These are phyloP conservation scores for Meira nashicola DNA, from an alignment of 1,284 basidiomycete species.

Conservation along the genomic window DNA sequence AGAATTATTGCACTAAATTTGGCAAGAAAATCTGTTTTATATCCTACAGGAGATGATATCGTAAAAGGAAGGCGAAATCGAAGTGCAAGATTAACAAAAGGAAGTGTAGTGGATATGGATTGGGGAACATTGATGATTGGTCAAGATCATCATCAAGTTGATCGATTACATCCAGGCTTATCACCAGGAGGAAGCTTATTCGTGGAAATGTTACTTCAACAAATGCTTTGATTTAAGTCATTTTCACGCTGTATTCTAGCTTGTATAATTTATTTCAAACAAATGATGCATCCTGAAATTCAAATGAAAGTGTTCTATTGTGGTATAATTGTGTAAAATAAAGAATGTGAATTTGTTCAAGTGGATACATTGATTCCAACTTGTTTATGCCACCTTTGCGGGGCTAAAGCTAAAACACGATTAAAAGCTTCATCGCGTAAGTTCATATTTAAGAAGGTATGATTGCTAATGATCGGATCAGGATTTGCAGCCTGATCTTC, in stretches of 20 bases:
- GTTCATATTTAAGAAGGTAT: constrained; percentile 7
- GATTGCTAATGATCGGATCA: not conserved
- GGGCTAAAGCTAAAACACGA: constrained; percentile 9
- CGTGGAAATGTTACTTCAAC: constrained; percentile 27
- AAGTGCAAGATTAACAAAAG: constrained; percentile 21
- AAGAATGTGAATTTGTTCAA: not conserved
- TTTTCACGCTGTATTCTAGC: not conserved
- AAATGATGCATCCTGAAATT: not conserved
- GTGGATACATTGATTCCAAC: not conserved
- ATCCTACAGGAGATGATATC: constrained; percentile 29
- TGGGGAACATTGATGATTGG: constrained; percentile 35
- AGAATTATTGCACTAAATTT: constrained; percentile 41
- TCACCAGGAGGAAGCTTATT: constrained; percentile 24
- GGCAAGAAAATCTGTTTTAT: constrained; percentile 30
- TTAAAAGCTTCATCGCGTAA: constrained; percentile 13
- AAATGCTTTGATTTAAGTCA: not conserved
- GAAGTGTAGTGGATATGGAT: constrained; percentile 21
- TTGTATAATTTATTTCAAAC: not conserved
- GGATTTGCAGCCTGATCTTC: not conserved
- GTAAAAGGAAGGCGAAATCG: constrained; percentile 32
- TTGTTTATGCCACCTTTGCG: constrained; percentile 9
- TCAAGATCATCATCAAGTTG: constrained; percentile 24
- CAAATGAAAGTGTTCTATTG: not conserved
- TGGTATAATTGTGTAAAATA: not conserved
- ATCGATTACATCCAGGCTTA: constrained; percentile 1